These are phyloP conservation scores for Pecoramyces ruminantium DNA, from an alignment of 192 early-diverging fungal species.

Conservation along the genomic window DNA sequence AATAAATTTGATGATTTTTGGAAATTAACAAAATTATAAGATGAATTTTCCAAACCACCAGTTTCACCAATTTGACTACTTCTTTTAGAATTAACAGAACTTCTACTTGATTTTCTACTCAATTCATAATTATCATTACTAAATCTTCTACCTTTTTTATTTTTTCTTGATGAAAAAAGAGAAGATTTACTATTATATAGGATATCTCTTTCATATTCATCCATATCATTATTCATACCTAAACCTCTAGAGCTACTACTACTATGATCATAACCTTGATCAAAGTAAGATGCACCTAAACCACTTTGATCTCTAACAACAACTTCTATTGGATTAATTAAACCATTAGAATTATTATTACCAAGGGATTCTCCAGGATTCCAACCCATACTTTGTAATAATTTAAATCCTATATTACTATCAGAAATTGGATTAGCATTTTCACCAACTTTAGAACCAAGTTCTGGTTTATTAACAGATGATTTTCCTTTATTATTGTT, in stretches of 20 bases:
- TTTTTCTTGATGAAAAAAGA: not conserved
- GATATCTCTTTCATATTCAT: not conserved
- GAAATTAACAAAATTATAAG: not conserved
- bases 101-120: not conserved
- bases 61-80: not conserved
- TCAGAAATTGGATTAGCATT: not conserved
- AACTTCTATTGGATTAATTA: not conserved
- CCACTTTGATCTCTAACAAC: not conserved
- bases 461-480: not conserved
- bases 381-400: not conserved
- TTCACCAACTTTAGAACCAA: not conserved
- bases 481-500: not conserved
- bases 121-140: not conserved
- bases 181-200: not conserved
- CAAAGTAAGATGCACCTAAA: not conserved
- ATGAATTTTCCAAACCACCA: not conserved
- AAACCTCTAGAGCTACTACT: not conserved
- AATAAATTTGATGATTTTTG: not conserved
- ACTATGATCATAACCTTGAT: not conserved
- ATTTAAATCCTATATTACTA: not conserved
- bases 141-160: not conserved
- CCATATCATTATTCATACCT: not conserved
- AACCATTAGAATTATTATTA: not conserved
- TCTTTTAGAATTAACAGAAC: not conserved
- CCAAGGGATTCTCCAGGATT: not conserved